Evolutionary conservation across 1,284 basidiomycete genomes (phyloP).

Genomic region (Puccinia sorghi): DNA sequence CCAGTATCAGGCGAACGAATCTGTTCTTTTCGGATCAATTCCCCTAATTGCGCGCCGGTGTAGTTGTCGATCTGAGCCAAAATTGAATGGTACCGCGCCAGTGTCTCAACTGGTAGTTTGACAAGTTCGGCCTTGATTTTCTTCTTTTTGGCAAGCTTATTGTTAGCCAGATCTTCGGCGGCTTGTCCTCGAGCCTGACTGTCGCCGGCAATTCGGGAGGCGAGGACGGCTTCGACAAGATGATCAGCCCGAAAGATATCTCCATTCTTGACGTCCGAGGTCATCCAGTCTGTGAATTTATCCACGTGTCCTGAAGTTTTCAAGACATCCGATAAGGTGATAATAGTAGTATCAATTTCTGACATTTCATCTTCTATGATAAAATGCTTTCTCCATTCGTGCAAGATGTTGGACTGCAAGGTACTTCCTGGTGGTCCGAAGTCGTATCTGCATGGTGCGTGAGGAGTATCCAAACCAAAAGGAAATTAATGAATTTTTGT

Average conservation of each 20-base stretch:
- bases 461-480: conserved; percentile 20
- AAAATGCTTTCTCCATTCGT: conserved; percentile 97
- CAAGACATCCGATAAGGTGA: conserved; percentile 92
- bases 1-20: conserved; percentile 89
- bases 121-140: conserved; percentile 71
- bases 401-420: conserved; percentile 93
- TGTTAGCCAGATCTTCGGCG: conserved; percentile 67
- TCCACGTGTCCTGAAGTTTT: conserved; percentile 98
- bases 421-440: conserved; percentile 83
- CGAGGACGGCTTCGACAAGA: conserved; percentile 88
- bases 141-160: conserved; percentile 77
- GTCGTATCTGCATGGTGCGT: conserved; percentile 55
- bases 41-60: conserved; percentile 81
- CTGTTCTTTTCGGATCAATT: conserved; percentile 77
- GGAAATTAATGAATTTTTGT: background rate
- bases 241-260: conserved; percentile 98
- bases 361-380: conserved; percentile 99
- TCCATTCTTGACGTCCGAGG: conserved; percentile 88
- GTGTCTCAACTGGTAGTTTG: conserved; percentile 74
- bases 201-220: conserved; percentile 85
- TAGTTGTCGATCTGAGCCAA: conserved; percentile 98
- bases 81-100: conserved; percentile 75
- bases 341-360: conserved; percentile 96
- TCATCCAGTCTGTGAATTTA: conserved; percentile 99
- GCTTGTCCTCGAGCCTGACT: conserved; percentile 80